These are phyloP conservation scores for Sutorius australiensis DNA, from an alignment of 768 basidiomycete species.

Conservation along the genomic window DNA sequence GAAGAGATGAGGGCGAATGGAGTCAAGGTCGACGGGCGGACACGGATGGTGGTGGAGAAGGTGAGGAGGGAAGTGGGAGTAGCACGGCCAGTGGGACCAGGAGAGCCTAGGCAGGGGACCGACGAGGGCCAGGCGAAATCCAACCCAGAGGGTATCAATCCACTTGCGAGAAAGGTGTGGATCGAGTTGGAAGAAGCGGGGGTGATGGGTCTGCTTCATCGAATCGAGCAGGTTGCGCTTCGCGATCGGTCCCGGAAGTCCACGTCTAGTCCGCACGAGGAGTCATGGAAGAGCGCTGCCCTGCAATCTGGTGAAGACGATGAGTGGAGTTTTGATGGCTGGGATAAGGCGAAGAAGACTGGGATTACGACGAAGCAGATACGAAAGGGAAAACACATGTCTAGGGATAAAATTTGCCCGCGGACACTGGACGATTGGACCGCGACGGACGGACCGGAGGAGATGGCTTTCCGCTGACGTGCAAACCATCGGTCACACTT, in stretches of 20 bases:
- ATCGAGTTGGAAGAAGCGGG: constrained; percentile 44
- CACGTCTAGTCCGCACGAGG: constrained; percentile 12
- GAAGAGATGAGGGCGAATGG: constrained; percentile 84
- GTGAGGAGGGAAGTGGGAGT: constrained; percentile 62
- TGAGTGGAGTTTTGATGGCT: constrained; percentile 49
- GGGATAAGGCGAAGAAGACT: constrained; percentile 26
- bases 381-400: neutral
- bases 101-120: constrained; percentile 20
- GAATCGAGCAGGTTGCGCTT: constrained; percentile 46
- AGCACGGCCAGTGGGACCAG: constrained; percentile 43
- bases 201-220: constrained; percentile 46
- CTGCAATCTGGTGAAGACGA: constrained; percentile 32
- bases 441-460: neutral
- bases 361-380: neutral
- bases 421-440: constrained; percentile 3
- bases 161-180: constrained; percentile 38
- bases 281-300: constrained; percentile 44
- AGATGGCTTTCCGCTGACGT: constrained; percentile 9
- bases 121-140: neutral
- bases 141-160: constrained; percentile 26
- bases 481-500: neutral
- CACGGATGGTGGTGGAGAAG: constrained; percentile 56
- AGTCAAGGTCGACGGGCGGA: constrained; percentile 58
- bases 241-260: constrained; percentile 20
- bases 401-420: neutral